Evolutionary conservation across 148 eudicot species (phyloP).

Genomic region (Beta vulgaris): DNA sequence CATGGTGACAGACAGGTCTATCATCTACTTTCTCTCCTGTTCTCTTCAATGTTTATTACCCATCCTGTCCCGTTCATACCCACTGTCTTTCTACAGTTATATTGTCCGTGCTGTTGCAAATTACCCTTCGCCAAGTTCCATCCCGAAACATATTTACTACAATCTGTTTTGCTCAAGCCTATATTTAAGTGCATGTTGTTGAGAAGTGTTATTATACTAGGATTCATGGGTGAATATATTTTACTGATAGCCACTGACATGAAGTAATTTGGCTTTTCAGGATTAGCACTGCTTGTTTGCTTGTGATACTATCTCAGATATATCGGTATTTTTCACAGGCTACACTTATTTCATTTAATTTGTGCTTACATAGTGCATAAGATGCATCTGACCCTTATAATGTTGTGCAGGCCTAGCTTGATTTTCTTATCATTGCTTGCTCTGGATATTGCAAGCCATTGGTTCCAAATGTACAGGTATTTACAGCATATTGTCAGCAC

Average conservation of each 20-base stretch:
- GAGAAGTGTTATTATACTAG: background rate
- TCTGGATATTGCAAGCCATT: constrained; percentile 91
- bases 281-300: constrained; percentile 94
- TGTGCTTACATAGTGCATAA: background rate
- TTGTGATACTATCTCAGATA: constrained; percentile 87
- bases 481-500: background rate
- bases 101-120: background rate
- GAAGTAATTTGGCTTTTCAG: constrained; percentile 38
- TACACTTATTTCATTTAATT: background rate
- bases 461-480: constrained; percentile 99
- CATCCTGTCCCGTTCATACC: background rate
- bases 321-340: constrained; percentile 51
- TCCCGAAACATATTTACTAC: background rate
- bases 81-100: background rate
- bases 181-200: background rate
- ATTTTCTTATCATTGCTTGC: constrained; percentile 85
- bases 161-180: background rate
- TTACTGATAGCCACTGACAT: background rate
- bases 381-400: constrained; percentile 19
- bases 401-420: constrained; percentile 71
- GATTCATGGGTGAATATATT: background rate
- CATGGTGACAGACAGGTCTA: constrained; percentile 87
- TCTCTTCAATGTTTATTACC: background rate
- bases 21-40: background rate
- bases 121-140: background rate